Base-by-base conservation (phyloP, 2,329 filamentous ascomycete genomes). In the Trichoderma lentiforme region DNA sequence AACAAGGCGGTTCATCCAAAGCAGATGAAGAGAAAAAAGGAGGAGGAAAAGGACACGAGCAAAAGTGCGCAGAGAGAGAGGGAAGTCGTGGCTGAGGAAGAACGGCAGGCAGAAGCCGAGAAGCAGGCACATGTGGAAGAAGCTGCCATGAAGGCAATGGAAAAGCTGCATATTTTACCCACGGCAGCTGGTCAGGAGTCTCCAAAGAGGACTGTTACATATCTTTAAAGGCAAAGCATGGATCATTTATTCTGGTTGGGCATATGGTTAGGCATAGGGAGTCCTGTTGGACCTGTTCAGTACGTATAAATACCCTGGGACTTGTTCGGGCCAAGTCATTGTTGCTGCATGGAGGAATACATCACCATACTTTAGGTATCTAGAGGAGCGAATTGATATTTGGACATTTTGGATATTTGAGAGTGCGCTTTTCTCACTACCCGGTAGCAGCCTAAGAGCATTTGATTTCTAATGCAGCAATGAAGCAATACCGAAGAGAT, bases 1-100 rank as follows among this genome's bases (percentile, higher is more conserved):
- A 89, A 90, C 71, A 90, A 89, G 76, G 77, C 91, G 8, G 74
- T 92, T 2, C 84, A 87, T 51, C 90, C 91, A 0, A 89, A 91
- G 73, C 87, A 89, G 77, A 85, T 86, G 69, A 84, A 82, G 58
- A 82, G 83, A 73, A 83, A 82, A 66, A 88, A 92, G 75, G 89
- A 91, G 76, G 89, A 86, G 36, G 83, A 87, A 74, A 86, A 83
- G 73, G 90, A 92, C 66, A 86, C 88, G 78, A 90, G 85, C 75
- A 84, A 91, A 80, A 87, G 90, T 75, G 86, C 87, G 51, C 82
- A 83, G 71, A 85, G 81, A 75, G 86, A 89, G 77, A 81, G 84
- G 71, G 78, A 82, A 72, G 80, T 84, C 36, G 74, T 85, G 63
- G 81, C 83, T 75, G 77, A 80, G 76, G 80, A 84, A 75, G 77